Evolutionary conservation across 495 filamentous ascomycete species (phyloP).

Genomic region (Lophiostoma macrostomum): DNA sequence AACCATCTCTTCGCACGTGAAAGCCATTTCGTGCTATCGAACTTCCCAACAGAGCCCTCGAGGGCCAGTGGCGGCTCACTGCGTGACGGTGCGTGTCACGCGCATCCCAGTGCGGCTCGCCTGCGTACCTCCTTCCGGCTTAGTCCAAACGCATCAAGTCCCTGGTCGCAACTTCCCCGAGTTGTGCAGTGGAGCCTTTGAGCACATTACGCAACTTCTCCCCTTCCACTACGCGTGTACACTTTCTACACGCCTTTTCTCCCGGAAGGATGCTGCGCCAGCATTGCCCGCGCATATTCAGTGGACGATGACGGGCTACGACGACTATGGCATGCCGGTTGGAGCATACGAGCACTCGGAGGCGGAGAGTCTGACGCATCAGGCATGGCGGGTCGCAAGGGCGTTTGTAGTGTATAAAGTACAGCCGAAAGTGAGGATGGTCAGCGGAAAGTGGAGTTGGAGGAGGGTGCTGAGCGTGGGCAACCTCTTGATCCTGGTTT

Average conservation of each 20-base stretch:
- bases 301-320: slow-evolving; percentile 31
- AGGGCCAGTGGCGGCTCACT: no score
- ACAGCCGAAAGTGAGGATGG: slow-evolving; percentile 8
- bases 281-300: not conserved
- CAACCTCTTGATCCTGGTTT: slow-evolving; percentile 64
- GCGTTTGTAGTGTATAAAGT: slow-evolving; percentile 21
- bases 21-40: no score
- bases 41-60: no score
- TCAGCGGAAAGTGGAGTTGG: slow-evolving; percentile 17
- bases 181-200: not conserved
- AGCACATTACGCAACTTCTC: slow-evolving; percentile 3
- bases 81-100: no score
- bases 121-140: no score
- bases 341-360: slow-evolving; percentile 31
- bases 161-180: not conserved
- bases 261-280: slow-evolving; percentile 25
- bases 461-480: slow-evolving; percentile 20
- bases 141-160: no score
- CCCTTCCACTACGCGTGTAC: not conserved
- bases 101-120: no score
- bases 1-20: no score
- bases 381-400: slow-evolving; percentile 14
- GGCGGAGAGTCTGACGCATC: slow-evolving; percentile 23
- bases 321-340: slow-evolving; percentile 32
- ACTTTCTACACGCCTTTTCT: not conserved